Evolutionary conservation across 78 protist genomes (phyloP), one percentile per base, ranked within the genome.

Genomic region (slime mould (Dictyostelium discoideum)): DNA sequence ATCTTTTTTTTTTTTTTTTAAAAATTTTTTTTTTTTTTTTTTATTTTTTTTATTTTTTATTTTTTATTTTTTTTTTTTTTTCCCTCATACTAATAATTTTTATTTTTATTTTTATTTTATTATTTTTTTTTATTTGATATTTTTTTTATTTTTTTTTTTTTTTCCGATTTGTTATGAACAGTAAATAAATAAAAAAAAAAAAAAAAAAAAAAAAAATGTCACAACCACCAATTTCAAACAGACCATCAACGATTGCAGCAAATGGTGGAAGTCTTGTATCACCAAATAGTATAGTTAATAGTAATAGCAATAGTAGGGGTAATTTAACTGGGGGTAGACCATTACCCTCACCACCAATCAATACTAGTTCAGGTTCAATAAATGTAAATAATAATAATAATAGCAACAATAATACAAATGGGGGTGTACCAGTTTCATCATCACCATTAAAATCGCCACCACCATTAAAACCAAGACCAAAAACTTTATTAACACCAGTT

Each of bases 391-490:
- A 14, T 22, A 42, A 39, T 5, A 46, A 39, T 39, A 85, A 14
- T 22, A 42, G 20, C 26, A 42, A 26, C 20, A 42, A 39, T 0
- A 42, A 5, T 3, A 72, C 42, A 13, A n/a, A n/a, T 14, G 39
- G 24, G 26, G 81, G 81, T 32, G 7, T 0, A 5, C 40, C 40
- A 69, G 81, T 37, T 32, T 32, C 90, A 85, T 76, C 90, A 1
- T 63, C 67, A 22, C 84, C 84, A 79, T 79, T 46, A 24, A 79
- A 63, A 85, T 69, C 90, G 46, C 90, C 90, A 85, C 90, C 90
- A 69, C 80, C 81, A 26, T n/a, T 69, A 39, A 85, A 85, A 26
- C 90, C 90, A 22, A 32, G 90, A 69, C 46, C 81, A n/a, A 79
- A 79, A 79, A 79, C 83, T 39, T 18, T 29, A 18, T 32, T 39